Evolutionary conservation across 2,329 filamentous ascomycete species (phyloP).

Genomic region (Ciborinia camelliae): DNA sequence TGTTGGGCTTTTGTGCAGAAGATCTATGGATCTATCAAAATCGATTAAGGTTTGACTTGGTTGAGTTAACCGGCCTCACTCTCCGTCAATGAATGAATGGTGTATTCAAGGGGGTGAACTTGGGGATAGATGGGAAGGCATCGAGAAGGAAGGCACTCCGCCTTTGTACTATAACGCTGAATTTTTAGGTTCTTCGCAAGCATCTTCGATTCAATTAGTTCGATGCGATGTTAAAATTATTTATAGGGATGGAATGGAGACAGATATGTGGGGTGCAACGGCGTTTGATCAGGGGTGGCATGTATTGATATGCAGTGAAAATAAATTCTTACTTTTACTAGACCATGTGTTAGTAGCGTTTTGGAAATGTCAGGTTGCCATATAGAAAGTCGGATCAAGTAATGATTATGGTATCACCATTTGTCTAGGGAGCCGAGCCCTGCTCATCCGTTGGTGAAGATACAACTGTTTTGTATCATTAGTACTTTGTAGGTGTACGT

Average conservation of each 20-base stretch:
- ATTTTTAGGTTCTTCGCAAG: neutral
- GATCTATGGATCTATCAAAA: slow-evolving; percentile 97
- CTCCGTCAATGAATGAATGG: neutral
- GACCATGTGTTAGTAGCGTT: no score
- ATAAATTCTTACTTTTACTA: neutral
- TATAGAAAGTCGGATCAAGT: neutral
- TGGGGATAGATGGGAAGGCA: neutral
- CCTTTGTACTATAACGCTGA: slow-evolving; percentile 1
- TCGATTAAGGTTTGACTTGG: slow-evolving; percentile 58
- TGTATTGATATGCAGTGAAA: slow-evolving; percentile 6
- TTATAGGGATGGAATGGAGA: neutral
- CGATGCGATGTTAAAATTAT: neutral
- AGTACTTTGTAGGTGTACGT: no score
- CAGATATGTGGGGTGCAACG: neutral
- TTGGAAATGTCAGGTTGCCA: neutral
- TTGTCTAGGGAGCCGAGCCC: neutral
- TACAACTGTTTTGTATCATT: no score
- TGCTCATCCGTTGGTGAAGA: no score
- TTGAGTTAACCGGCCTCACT: neutral
- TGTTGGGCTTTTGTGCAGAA: slow-evolving; percentile 92
- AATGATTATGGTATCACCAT: neutral
- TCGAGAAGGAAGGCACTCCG: neutral
- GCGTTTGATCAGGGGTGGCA: neutral
- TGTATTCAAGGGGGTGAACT: neutral
- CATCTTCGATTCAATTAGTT: neutral